A percentile compares a stretch with the other conserved stretches of the same genome.
These are phyloP conservation scores for Galerina marginata DNA, from an alignment of 768 basidiomycete genomes.

Conservation along the genomic window DNA sequence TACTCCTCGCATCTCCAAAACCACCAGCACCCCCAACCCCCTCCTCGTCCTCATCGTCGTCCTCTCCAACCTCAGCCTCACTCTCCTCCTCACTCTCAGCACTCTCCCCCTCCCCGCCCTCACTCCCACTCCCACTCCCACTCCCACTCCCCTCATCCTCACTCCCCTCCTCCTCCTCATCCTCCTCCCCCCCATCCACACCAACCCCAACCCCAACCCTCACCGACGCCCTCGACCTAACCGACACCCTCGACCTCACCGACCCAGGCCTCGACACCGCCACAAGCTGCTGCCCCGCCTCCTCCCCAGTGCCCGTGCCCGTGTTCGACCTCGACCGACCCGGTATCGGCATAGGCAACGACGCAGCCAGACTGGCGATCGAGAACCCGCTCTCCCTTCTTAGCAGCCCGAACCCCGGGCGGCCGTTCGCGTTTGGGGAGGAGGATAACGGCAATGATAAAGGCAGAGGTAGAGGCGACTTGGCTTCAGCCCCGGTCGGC, in stretches of 20 bases:
- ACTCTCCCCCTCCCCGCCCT: conserved; percentile 49
- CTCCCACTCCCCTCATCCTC: conserved; percentile 51
- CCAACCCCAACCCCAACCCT: conserved; percentile 42
- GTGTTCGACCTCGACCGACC: conserved; percentile 43
- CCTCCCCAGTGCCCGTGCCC: conserved; percentile 32
- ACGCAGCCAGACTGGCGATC: conserved; percentile 71
- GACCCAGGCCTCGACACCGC: conserved; percentile 50
- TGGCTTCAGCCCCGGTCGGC: conserved; percentile 38
- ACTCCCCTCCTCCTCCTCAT: conserved; percentile 31
- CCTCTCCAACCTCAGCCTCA: conserved; percentile 43
- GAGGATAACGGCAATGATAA: too few species aligned
- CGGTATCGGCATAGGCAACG: conserved; percentile 54
- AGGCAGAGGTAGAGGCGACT: too few species aligned
- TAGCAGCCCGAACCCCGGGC: conserved; percentile 66
- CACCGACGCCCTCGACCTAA: conserved; percentile 37
- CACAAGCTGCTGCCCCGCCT: conserved; percentile 52
- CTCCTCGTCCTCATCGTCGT: conserved; percentile 45
- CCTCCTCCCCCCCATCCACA: conserved; percentile 28
- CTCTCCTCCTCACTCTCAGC: conserved; percentile 51
- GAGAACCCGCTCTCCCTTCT: conserved; percentile 83
- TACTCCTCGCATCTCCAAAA: conserved; percentile 67
- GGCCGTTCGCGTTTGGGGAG: too few species aligned
- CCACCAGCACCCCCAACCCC: conserved; percentile 40
- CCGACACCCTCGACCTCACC: conserved; percentile 36
- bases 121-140: conserved; percentile 39